A percentile compares a stretch with the other conserved stretches of the same genome.
phyloP scores from a whole-genome alignment of 2,329 filamentous ascomycete species.

The Neopestalotiopsis rosae region DNA sequence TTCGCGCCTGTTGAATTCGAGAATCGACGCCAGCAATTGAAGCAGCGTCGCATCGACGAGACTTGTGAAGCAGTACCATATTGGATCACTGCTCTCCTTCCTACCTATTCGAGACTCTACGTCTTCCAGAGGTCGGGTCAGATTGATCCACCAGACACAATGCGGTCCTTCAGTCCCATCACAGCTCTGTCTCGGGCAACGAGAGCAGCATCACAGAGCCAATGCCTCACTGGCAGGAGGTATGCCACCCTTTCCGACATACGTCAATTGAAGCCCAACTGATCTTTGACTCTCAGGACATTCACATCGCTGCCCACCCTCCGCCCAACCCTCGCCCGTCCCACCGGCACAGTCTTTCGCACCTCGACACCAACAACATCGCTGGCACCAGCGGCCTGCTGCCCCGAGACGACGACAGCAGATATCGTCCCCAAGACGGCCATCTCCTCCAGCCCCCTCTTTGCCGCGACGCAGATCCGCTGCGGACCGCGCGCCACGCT shows the following conservation, averaged over 20 bases:
- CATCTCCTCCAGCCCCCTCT: constrained; percentile 58
- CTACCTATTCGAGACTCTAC: neutral
- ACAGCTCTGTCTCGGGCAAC: constrained; percentile 15
- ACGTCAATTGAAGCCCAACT: neutral
- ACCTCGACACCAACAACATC: constrained; percentile 31
- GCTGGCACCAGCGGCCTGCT: constrained; percentile 24
- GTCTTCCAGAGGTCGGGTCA: too few relatives aligned
- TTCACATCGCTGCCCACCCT: constrained; percentile 57
- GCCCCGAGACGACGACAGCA: constrained; percentile 16
- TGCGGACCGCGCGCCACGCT: constrained; percentile 65
- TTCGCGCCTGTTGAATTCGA: neutral
- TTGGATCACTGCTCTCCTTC: neutral
- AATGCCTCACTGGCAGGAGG: constrained; percentile 11
- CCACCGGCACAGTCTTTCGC: constrained; percentile 15
- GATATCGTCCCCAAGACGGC: constrained; percentile 45
- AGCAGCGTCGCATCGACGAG: neutral
- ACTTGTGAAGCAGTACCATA: neutral
- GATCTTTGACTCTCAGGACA: constrained; percentile 37
- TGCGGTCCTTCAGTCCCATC: constrained; percentile 11
- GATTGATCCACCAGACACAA: neutral
- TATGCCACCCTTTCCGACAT: neutral
- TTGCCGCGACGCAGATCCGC: constrained; percentile 57
- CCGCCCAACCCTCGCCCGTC: constrained; percentile 37
- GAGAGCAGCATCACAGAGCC: constrained; percentile 3
- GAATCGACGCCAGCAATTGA: constrained; percentile 2